A percentile compares a stretch with the other conserved stretches of the same genome.
These are phyloP conservation scores for Nidularia pulvinata DNA, from an alignment of 768 basidiomycete species.

Conservation along the genomic window DNA sequence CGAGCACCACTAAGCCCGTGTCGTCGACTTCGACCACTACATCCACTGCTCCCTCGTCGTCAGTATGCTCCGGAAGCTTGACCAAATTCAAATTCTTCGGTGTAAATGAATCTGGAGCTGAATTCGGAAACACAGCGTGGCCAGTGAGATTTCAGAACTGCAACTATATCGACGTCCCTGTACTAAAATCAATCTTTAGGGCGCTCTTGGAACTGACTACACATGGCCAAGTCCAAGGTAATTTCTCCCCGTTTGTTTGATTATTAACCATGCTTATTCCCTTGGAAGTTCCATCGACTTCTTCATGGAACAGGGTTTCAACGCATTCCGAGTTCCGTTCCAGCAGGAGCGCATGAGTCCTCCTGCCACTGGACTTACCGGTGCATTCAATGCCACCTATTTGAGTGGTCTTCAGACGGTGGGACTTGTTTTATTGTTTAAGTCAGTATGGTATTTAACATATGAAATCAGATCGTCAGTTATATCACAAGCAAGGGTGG, in stretches of 20 bases:
- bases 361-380: constrained; percentile 51
- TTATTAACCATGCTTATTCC: not conserved
- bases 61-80: constrained; percentile 30
- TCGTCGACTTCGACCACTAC: constrained; percentile 19
- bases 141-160: constrained; percentile 33
- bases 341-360: constrained; percentile 54
- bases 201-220: constrained; percentile 39
- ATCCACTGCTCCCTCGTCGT: constrained; percentile 18
- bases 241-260: not conserved
- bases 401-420: constrained; percentile 47
- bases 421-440: constrained; percentile 6
- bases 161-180: too few species aligned
- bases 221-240: constrained; percentile 49
- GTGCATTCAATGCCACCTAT: constrained; percentile 52
- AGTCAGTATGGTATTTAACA: not conserved
- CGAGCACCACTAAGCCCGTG: constrained; percentile 11
- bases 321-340: constrained; percentile 66
- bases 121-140: constrained; percentile 49
- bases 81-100: constrained; percentile 67
- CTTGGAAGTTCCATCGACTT: constrained; percentile 36
- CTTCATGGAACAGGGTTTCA: constrained; percentile 57
- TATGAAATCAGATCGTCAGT: constrained; percentile 39
- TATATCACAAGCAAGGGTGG: constrained; percentile 64
- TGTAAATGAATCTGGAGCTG: constrained; percentile 62
- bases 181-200: constrained; percentile 12